Percentiles rank a stretch among this genome's conserved stretches.
These are phyloP conservation scores for Penicillium sp. DNA, from an alignment of 2,329 filamentous ascomycete species.

Conservation along the genomic window DNA sequence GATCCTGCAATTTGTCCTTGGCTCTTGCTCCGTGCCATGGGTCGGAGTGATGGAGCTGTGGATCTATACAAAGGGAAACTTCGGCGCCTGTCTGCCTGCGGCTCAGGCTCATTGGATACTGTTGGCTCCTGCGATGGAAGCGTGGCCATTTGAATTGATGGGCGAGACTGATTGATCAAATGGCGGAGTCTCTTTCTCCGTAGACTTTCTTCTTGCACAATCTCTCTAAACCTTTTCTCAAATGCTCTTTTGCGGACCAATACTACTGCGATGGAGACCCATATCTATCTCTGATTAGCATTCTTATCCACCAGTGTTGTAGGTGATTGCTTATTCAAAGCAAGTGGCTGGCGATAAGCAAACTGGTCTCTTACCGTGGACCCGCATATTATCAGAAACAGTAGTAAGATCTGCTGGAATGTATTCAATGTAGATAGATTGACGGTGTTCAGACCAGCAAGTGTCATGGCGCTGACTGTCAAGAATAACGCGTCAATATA, in stretches of 20 bases:
- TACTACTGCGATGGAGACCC: slow-evolving; percentile 66
- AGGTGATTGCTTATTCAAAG: not conserved
- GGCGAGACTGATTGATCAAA: slow-evolving; percentile 3
- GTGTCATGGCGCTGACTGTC: slow-evolving; percentile 65
- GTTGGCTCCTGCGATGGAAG: not conserved
- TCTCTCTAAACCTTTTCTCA: slow-evolving; percentile 56
- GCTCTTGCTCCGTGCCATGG: not conserved
- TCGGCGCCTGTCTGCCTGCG: not conserved
- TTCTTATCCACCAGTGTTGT: not conserved
- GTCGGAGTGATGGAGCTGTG: not conserved
- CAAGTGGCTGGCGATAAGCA: not conserved
- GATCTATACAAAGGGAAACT: not conserved
- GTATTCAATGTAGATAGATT: slow-evolving; percentile 62
- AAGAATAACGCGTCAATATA: slow-evolving; percentile 69
- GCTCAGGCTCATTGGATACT: not conserved
- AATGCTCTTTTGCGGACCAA: slow-evolving; percentile 62
- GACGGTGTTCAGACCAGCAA: slow-evolving; percentile 66
- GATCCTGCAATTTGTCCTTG: not conserved
- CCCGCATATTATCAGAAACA: slow-evolving; percentile 65
- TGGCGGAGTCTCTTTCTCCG: slow-evolving; percentile 8
- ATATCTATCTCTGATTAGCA: slow-evolving; percentile 42
- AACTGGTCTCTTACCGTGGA: slow-evolving; percentile 44
- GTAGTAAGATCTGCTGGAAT: slow-evolving; percentile 68
- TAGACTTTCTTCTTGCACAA: slow-evolving; percentile 46
- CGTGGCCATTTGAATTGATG: slow-evolving; percentile 13